These are phyloP conservation scores for Geosmithia morbida DNA, from an alignment of 2,329 filamentous ascomycete species.

Conservation along the genomic window DNA sequence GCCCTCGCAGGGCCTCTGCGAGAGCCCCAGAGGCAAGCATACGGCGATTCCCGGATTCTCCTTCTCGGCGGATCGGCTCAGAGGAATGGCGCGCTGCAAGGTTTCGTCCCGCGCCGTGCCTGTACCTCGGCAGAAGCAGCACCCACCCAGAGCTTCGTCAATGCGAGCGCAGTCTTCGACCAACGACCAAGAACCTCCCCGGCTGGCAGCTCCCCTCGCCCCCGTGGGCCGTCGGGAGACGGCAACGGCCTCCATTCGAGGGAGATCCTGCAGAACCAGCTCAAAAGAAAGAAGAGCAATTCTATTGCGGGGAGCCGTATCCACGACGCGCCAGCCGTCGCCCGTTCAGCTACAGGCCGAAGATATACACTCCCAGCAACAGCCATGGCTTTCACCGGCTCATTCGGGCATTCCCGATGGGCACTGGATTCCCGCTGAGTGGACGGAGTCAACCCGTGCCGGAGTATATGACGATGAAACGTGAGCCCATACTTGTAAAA, in stretches of 20 bases:
- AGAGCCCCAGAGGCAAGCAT: background rate
- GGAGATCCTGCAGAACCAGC: background rate
- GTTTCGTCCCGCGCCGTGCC: background rate
- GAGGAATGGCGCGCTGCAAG: background rate
- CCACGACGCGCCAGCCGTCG: background rate
- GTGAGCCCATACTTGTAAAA: background rate
- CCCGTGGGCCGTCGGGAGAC: background rate
- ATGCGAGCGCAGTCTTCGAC: conserved; percentile 4
- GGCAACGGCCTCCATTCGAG: background rate
- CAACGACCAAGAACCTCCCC: conserved; percentile 7
- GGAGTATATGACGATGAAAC: background rate
- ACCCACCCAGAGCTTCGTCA: background rate
- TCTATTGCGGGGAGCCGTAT: background rate
- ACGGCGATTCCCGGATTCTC: background rate
- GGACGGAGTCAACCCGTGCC: background rate
- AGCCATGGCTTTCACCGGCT: background rate
- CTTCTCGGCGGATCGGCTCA: background rate
- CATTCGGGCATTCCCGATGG: background rate
- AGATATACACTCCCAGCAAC: background rate
- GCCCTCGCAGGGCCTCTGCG: too few relatives aligned
- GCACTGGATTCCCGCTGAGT: background rate
- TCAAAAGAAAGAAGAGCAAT: background rate
- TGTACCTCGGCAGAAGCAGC: background rate
- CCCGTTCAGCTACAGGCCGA: background rate
- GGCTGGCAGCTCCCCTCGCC: background rate